Base-by-base conservation (phyloP, 169 alveolate species). In the Sarcocystis neurona region DNA sequence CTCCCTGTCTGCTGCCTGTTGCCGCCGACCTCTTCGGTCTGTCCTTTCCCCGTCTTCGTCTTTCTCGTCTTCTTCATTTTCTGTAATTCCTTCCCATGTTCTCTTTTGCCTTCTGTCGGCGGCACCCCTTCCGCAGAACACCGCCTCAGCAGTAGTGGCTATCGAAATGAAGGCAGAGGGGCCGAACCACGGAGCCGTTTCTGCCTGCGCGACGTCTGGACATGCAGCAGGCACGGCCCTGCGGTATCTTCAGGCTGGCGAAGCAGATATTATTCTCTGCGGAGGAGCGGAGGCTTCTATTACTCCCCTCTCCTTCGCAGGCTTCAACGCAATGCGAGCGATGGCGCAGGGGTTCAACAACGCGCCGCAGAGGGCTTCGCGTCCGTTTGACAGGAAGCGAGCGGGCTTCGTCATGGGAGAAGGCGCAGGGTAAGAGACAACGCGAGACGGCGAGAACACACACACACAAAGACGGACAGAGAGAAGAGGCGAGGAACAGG, bases 321-420 rank as follows among this genome's bases (percentile, higher is more conserved):
- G 96, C 10, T 94, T 94, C 63, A 93, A 93, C 72, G 95, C 94
- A 41, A 84, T 96, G 82, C 92, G 96, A 74, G 97, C 97, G 32
- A 87, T 96, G 90, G 90, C 95, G 23, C 77, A 48, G n/a, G 96
- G 95, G 46, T 93, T 85, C 63, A 93, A 94, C 87, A 97, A 93
- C 41, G 86, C 85, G 60, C 98, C 98, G 27, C 92, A 90, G n/a
- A 75, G 92, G 41, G 96, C 97, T 6, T 92, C 95, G 79, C 93
- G 97, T 77, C 99, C 98, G 23, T 96, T 96, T 89, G 98, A 96
- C 90, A 88, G 77, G 39, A 93, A 92, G n/a, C 91, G 99, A 90
- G 91, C 96, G 39, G 99, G 99, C 27, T 95, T 96, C 53, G 96
- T 97, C 44, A 91, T 96, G 92, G 94, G 97, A 18, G 98, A 96